These are phyloP conservation scores for Noccaea bulbosa DNA, from an alignment of 345 rosid genomes.

Conservation along the genomic window DNA sequence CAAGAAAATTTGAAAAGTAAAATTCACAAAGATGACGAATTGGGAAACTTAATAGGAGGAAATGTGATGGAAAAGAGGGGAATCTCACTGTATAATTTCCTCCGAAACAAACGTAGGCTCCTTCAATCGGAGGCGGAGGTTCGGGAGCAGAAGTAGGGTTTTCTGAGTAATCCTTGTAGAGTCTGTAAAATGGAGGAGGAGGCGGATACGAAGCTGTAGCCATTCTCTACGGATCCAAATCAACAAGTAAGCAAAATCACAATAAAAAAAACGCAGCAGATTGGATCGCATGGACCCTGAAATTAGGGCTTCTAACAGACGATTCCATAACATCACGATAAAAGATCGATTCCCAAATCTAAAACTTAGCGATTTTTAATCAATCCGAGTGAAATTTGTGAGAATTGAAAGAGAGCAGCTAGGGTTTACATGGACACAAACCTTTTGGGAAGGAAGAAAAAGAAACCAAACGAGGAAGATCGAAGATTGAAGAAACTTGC, in stretches of 20 bases:
- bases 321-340: neutral
- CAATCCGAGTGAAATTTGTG: neutral
- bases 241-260: neutral
- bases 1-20: neutral
- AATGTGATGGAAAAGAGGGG: neutral
- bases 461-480: neutral
- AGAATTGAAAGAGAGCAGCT: neutral
- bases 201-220: constrained; percentile 94
- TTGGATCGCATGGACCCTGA: neutral
- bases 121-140: constrained; percentile 82
- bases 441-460: neutral
- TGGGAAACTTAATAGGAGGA: neutral
- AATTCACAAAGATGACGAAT: neutral
- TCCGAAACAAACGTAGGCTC: constrained; percentile 77
- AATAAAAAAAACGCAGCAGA: neutral
- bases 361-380: neutral
- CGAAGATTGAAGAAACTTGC: constrained; percentile 6
- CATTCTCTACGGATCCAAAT: constrained; percentile 49
- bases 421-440: neutral
- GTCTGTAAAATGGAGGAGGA: constrained; percentile 86
- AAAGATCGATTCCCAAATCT: neutral
- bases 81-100: constrained; percentile 69
- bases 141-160: constrained; percentile 73
- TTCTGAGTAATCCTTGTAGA: constrained; percentile 76
- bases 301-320: constrained; percentile 10